Conservation (phyloP, 73 alveolate species). For the Paramecium sonneborni region DNA sequence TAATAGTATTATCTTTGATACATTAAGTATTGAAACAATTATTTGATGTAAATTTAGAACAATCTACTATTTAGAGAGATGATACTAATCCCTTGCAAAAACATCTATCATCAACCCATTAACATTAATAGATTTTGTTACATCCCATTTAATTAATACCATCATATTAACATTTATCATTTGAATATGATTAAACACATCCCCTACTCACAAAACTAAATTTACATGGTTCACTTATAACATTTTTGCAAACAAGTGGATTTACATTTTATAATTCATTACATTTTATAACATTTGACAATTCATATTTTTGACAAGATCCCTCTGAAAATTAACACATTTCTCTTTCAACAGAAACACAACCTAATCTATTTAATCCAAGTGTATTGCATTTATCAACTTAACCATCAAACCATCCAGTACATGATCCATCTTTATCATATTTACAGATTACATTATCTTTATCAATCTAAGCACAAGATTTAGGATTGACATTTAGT, state of each 20-base stretch:
- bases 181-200: neutral
- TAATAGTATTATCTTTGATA: neutral
- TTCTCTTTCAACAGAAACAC: neutral
- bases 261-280: neutral
- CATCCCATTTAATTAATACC: constrained; percentile 30
- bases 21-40: neutral
- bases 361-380: constrained; percentile 17
- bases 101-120: constrained; percentile 4
- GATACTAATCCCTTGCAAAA: neutral
- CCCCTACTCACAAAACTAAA: neutral
- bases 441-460: neutral
- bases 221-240: neutral
- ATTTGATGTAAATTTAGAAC: neutral
- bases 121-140: neutral
- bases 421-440: neutral
- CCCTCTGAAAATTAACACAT: neutral
- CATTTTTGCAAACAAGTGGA: neutral
- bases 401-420: neutral
- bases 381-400: neutral
- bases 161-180: neutral
- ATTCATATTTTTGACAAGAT: neutral
- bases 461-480: neutral
- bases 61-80: neutral
- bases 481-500: neutral
- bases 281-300: neutral